Conservation (phyloP, 2,329 filamentous ascomycete genomes). For the Fonsecaea nubica region DNA sequence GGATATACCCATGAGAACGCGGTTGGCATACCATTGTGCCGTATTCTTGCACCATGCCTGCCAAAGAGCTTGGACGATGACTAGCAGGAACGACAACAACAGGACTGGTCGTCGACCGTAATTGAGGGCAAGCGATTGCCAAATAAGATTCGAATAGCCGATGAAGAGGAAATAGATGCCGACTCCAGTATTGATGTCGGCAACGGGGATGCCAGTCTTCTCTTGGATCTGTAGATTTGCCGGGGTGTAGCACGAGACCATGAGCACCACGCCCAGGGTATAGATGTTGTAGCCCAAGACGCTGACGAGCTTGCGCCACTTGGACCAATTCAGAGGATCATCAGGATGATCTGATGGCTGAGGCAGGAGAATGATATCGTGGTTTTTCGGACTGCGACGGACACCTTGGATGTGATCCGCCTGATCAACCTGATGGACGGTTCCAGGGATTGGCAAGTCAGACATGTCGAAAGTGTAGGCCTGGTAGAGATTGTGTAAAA, state of each 20-base stretch:
- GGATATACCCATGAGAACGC: constrained; percentile 57
- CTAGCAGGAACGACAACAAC: constrained; percentile 41
- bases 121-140: constrained; percentile 55
- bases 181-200: constrained; percentile 55
- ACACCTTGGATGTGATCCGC: no score
- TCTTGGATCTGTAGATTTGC: constrained; percentile 48
- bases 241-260: constrained; percentile 43
- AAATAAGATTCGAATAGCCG: constrained; percentile 48
- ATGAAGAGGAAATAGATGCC: constrained; percentile 53
- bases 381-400: background rate
- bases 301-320: constrained; percentile 43
- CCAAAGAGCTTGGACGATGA: constrained; percentile 51
- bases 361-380: constrained; percentile 44
- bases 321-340: constrained; percentile 49
- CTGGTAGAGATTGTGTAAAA: no score
- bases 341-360: constrained; percentile 48
- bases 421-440: no score
- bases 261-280: constrained; percentile 43
- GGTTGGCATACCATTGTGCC: constrained; percentile 57
- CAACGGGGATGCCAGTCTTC: constrained; percentile 51
- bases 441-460: no score
- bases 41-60: constrained; percentile 51
- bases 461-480: no score
- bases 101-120: constrained; percentile 46
- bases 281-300: constrained; percentile 47